Evolutionary conservation across 371 early-diverging fungal genomes (phyloP).

Genomic region (Mortierella sp.): DNA sequence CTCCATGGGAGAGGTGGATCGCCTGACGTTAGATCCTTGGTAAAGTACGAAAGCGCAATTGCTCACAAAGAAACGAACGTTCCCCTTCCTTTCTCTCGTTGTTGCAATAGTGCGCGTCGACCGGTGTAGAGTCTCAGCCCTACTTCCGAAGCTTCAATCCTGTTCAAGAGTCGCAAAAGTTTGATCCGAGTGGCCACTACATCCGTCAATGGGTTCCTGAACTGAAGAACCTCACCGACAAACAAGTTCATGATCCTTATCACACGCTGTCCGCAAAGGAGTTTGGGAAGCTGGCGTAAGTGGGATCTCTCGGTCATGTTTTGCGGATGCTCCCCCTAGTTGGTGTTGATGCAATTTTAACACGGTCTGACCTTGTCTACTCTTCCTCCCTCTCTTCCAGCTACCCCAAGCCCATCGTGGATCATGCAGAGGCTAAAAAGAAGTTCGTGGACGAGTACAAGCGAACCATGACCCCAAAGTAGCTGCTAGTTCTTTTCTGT

Average conservation of each 20-base stretch:
- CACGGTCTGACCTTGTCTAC: too few species aligned
- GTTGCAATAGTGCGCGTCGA: slow-evolving; percentile 61
- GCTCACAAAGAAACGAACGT: background rate
- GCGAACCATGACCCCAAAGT: slow-evolving; percentile 32
- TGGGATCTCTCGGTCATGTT: too few species aligned
- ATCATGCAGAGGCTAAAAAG: slow-evolving; percentile 57
- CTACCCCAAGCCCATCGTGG: slow-evolving; percentile 67
- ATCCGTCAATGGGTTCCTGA: slow-evolving; percentile 64
- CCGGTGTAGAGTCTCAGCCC: slow-evolving; percentile 75
- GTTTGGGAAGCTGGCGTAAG: slow-evolving; percentile 55
- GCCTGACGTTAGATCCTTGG: too few species aligned
- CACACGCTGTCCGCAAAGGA: slow-evolving; percentile 42
- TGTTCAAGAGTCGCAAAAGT: slow-evolving; percentile 52
- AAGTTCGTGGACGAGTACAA: slow-evolving; percentile 51
- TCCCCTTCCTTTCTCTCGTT: background rate
- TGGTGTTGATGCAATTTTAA: too few species aligned
- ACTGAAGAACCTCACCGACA: slow-evolving; percentile 36
- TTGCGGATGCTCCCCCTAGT: too few species aligned
- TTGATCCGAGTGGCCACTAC: slow-evolving; percentile 65
- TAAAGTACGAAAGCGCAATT: background rate
- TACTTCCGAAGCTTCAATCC: slow-evolving; percentile 78
- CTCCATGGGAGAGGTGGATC: too few species aligned
- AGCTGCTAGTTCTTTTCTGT: background rate
- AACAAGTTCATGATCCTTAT: slow-evolving; percentile 58
- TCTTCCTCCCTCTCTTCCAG: slow-evolving; percentile 7